phyloP scores from a whole-genome alignment of 202 grass and related monocot genomes.

The Zoysia matrella region DNA sequence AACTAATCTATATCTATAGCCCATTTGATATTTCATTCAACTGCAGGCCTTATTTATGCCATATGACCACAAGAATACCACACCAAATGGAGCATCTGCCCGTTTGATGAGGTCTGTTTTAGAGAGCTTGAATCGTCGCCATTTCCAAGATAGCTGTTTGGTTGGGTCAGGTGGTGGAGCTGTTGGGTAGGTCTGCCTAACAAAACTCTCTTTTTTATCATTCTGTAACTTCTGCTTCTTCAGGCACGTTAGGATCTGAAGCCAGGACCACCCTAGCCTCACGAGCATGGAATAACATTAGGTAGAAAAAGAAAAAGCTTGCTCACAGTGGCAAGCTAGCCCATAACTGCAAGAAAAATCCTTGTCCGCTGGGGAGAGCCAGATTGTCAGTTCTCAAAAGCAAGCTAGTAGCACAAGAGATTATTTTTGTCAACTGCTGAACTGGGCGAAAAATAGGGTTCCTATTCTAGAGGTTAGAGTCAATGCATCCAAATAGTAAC shows the following conservation, averaged over 20 bases:
- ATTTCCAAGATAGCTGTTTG: slow-evolving; percentile 90
- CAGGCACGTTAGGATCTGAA: background rate
- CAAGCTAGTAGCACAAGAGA: background rate
- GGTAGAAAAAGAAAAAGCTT: background rate
- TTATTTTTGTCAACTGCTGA: background rate
- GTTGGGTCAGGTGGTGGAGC: slow-evolving; percentile 93
- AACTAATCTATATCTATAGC: background rate
- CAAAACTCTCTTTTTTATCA: background rate
- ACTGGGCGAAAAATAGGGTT: background rate
- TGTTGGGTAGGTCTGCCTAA: slow-evolving; percentile 74
- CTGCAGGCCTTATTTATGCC: slow-evolving; percentile 96
- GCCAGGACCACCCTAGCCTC: background rate
- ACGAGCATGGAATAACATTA: background rate
- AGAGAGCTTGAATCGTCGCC: slow-evolving; percentile 76
- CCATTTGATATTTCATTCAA: slow-evolving; percentile 33
- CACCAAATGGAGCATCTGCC: slow-evolving; percentile 65
- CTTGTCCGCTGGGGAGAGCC: background rate
- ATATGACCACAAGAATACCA: slow-evolving; percentile 98
- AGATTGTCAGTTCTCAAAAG: no score
- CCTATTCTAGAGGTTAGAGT: background rate
- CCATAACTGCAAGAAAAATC: background rate
- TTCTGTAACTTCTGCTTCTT: background rate
- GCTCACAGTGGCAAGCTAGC: background rate
- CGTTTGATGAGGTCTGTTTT: slow-evolving; percentile 85
- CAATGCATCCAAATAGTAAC: background rate